Evolutionary conservation across 345 rosid genomes (phyloP).

Genomic region (Boechera retrofracta): DNA sequence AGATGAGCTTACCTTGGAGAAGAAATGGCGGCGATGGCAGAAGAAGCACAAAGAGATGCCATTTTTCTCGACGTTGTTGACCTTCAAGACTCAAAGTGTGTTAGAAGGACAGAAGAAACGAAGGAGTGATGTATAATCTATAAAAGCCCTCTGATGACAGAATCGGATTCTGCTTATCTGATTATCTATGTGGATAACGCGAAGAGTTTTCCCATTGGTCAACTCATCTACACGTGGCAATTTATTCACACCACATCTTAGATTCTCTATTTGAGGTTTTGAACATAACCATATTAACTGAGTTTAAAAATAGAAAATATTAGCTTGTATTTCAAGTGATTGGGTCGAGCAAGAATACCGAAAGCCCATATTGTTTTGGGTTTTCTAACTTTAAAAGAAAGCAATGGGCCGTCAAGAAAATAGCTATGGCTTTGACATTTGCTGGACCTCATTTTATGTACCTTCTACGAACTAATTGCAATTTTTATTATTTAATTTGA

Average conservation of each 20-base stretch:
- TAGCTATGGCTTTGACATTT: neutral
- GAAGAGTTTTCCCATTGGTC: constrained; percentile 43
- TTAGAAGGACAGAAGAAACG: constrained; percentile 15
- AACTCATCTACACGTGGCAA: constrained; percentile 34
- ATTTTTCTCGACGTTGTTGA: constrained; percentile 47
- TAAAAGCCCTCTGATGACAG: constrained; percentile 34
- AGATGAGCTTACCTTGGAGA: constrained; percentile 66
- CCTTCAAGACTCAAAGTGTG: constrained; percentile 44
- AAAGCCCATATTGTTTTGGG: neutral
- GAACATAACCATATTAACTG: constrained; percentile 1
- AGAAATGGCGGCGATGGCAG: constrained; percentile 77
- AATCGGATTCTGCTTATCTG: constrained; percentile 46
- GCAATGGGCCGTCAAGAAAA: constrained; percentile 2
- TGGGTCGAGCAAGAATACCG: neutral
- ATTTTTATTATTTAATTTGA: neutral
- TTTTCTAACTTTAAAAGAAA: neutral
- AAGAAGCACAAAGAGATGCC: constrained; percentile 94
- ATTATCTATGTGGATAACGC: constrained; percentile 45
- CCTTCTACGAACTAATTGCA: constrained; percentile 15
- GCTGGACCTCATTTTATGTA: neutral
- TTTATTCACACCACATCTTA: constrained; percentile 36
- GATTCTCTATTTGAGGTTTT: constrained; percentile 19
- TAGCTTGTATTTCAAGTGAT: neutral
- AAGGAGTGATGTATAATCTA: constrained; percentile 33
- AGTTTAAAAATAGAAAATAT: neutral